Evolutionary conservation across 2,329 filamentous ascomycete species (phyloP).

Genomic region (Beauveria medogensis): DNA sequence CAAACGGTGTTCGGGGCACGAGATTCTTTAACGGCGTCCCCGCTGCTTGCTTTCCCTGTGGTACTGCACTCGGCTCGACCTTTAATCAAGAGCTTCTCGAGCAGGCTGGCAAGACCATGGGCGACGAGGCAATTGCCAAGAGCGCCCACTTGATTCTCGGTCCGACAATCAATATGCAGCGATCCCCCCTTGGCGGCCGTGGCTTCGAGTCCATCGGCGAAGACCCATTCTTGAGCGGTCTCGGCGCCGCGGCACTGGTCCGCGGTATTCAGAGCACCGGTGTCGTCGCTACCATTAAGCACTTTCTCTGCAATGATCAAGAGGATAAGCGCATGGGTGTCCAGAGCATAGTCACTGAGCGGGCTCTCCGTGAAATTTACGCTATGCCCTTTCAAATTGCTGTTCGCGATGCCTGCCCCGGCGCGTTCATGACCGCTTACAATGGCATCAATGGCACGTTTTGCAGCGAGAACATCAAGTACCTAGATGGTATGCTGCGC

Average conservation of each 20-base stretch:
- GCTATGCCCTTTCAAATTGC: constrained; percentile 50
- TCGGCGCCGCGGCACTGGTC: constrained; percentile 45
- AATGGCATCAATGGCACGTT: constrained; percentile 50
- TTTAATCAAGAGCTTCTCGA: constrained; percentile 47
- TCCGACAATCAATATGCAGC: constrained; percentile 56
- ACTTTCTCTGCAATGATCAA: constrained; percentile 55
- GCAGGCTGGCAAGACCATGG: constrained; percentile 43
- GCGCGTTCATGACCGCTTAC: constrained; percentile 51
- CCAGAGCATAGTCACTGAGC: constrained; percentile 45
- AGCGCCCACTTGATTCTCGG: constrained; percentile 51
- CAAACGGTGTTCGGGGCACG: constrained; percentile 60
- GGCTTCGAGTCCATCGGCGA: constrained; percentile 53
- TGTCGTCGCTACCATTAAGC: constrained; percentile 50
- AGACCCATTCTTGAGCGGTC: constrained; percentile 48
- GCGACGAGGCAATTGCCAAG: constrained; percentile 45
- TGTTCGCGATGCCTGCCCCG: constrained; percentile 42
- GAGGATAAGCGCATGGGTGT: constrained; percentile 50
- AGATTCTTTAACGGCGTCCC: constrained; percentile 58
- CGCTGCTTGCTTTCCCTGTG: constrained; percentile 54
- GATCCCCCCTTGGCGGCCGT: constrained; percentile 50
- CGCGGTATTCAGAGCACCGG: constrained; percentile 49
- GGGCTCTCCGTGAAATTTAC: constrained; percentile 52
- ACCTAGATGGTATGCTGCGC: constrained; percentile 43
- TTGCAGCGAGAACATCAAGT: constrained; percentile 44
- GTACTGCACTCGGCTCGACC: constrained; percentile 48